These are phyloP conservation scores for Fusarium euwallaceae DNA, from an alignment of 2,329 filamentous ascomycete species.

Conservation along the genomic window DNA sequence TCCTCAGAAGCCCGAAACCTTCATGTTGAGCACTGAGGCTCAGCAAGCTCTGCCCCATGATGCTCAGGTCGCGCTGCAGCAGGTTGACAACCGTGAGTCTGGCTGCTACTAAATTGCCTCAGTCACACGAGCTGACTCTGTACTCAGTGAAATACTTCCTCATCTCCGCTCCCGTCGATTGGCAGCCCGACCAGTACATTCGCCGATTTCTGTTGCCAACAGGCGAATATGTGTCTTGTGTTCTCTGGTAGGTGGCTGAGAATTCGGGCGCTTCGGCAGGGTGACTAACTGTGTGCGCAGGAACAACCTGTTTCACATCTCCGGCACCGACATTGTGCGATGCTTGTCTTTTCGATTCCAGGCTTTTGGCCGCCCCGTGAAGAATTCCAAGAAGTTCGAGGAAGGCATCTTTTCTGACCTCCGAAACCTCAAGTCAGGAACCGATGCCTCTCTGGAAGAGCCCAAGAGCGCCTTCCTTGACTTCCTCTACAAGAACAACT, in stretches of 20 bases:
- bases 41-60: constrained; percentile 97
- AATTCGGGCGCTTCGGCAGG: neutral
- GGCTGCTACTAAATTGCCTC: neutral
- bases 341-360: constrained; percentile 98
- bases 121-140: constrained; percentile 20
- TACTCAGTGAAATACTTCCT: constrained; percentile 96
- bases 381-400: constrained; percentile 99
- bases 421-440: constrained; percentile 97
- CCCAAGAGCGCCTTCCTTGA: constrained; percentile 98
- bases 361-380: constrained; percentile 96
- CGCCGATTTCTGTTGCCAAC: constrained; percentile 94
- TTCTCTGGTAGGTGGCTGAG: constrained; percentile 75
- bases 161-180: constrained; percentile 98
- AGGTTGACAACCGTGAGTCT: constrained; percentile 93
- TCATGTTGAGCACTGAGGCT: constrained; percentile 97
- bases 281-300: constrained; percentile 31
- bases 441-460: constrained; percentile 97
- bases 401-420: constrained; percentile 99
- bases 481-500: constrained; percentile 99
- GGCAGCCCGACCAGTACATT: constrained; percentile 97
- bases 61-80: constrained; percentile 95
- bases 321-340: constrained; percentile 97
- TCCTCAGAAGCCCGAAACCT: constrained; percentile 97
- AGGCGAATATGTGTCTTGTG: constrained; percentile 98
- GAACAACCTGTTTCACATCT: constrained; percentile 99